Percentiles rank a stretch among this genome's conserved stretches.
These are phyloP conservation scores for Dictyostelium intermedium DNA, from an alignment of 78 protist species.

Conservation along the genomic window DNA sequence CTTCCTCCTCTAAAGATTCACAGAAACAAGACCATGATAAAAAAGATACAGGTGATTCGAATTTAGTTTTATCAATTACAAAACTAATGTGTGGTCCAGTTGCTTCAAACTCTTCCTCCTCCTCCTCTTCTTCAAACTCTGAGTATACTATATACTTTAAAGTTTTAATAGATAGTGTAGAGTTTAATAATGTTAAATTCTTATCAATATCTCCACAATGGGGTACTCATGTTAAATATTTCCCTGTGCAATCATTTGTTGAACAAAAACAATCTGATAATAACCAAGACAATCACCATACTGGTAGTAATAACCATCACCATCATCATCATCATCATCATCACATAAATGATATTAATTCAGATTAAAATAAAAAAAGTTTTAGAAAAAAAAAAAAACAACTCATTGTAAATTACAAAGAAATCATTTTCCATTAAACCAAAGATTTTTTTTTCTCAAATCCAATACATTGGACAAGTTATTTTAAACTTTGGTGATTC, in stretches of 20 bases:
- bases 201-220: constrained; percentile 64
- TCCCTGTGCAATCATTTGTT: constrained; percentile 38
- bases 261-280: background rate
- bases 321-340: background rate
- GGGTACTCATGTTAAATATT: constrained; percentile 64
- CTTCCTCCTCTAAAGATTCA: background rate
- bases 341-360: background rate
- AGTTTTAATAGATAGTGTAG: constrained; percentile 43
- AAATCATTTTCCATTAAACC: no score
- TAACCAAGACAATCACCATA: background rate
- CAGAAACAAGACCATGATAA: background rate
- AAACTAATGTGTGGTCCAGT: constrained; percentile 61
- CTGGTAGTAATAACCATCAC: background rate
- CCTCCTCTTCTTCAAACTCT: background rate
- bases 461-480: no score
- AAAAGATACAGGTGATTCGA: constrained; percentile 1
- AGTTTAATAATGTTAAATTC: constrained; percentile 9
- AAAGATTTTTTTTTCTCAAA: no score
- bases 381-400: no score
- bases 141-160: background rate
- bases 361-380: background rate
- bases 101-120: background rate
- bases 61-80: constrained; percentile 2
- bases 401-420: no score
- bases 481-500: no score